Conservation (phyloP, 768 basidiomycete genomes). For the Tricholoma bakamatsutake region DNA sequence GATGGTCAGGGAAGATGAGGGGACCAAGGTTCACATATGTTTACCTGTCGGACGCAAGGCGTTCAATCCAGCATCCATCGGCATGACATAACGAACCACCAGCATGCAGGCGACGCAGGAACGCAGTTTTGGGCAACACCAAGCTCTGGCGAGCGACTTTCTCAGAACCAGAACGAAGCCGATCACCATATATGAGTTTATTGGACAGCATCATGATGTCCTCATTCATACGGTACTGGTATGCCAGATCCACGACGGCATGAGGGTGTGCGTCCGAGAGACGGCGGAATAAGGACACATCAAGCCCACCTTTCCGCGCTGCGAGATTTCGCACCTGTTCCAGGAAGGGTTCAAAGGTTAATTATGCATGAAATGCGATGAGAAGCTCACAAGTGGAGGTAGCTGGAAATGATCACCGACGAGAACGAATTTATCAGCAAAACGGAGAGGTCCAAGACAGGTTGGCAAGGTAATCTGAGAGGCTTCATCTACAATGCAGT, state of each 20-base stretch:
- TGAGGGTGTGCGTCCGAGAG: conserved; percentile 84
- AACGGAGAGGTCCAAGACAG: conserved; percentile 88
- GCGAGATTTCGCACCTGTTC: conserved; percentile 70
- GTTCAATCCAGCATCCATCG: conserved; percentile 64
- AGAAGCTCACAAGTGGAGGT: conserved; percentile 71
- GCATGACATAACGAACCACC: conserved; percentile 23
- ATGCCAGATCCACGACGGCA: conserved; percentile 77
- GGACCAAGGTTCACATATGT: conserved; percentile 12
- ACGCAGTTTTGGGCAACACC: conserved; percentile 40
- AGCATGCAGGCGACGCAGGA: conserved; percentile 40
- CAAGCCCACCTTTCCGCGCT: conserved; percentile 82
- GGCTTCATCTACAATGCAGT: conserved; percentile 97
- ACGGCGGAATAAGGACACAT: conserved; percentile 83
- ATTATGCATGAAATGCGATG: neutral
- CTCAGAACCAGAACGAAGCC: conserved; percentile 74
- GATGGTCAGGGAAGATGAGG: neutral
- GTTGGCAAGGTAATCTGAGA: conserved; percentile 97
- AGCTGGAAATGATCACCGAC: conserved; percentile 98
- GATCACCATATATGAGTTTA: conserved; percentile 73
- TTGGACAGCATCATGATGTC: conserved; percentile 95
- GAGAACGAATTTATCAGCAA: conserved; percentile 85
- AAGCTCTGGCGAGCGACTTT: conserved; percentile 58
- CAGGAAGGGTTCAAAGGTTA: neutral
- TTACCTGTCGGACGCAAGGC: conserved; percentile 59
- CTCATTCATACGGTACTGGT: conserved; percentile 95